Evolutionary conservation across 164 flowering plant species (phyloP).

Genomic region (Piper longum): DNA sequence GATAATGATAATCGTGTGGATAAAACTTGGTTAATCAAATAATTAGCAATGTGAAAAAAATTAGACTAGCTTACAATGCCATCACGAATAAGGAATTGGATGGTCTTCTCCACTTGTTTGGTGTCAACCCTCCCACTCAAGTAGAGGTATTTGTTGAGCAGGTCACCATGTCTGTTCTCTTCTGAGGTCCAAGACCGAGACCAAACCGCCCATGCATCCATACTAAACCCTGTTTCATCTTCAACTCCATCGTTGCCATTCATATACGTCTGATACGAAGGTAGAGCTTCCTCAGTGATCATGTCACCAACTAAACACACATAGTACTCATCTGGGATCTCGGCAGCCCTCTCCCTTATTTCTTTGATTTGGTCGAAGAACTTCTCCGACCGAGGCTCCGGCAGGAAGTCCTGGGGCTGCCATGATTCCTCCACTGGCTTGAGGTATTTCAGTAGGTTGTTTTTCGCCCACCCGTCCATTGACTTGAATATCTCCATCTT

Average conservation of each 20-base stretch:
- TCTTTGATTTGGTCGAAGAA: constrained; percentile 33
- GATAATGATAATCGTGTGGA: no score
- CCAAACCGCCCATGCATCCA: constrained; percentile 44
- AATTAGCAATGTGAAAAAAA: no score
- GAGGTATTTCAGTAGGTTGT: constrained; percentile 29
- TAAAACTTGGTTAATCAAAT: no score
- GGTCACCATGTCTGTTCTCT: constrained; percentile 19
- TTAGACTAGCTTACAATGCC: constrained; percentile 45
- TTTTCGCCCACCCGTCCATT: constrained; percentile 23
- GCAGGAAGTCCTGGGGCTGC: constrained; percentile 46
- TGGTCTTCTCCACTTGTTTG: constrained; percentile 39
- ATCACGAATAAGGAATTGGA: constrained; percentile 34
- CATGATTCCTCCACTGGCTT: constrained; percentile 43
- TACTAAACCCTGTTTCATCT: constrained; percentile 43
- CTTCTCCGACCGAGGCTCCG: constrained; percentile 30
- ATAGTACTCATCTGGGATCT: constrained; percentile 7
- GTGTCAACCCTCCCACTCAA: constrained; percentile 43
- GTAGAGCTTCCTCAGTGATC: constrained; percentile 46
- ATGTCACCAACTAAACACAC: constrained; percentile 10
- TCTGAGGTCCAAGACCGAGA: constrained; percentile 49
- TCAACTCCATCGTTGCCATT: constrained; percentile 35
- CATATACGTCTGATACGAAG: constrained; percentile 45
- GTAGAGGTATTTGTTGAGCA: constrained; percentile 43
- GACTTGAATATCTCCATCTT: constrained; percentile 23
- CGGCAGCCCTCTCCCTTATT: constrained; percentile 1